Evolutionary conservation across 2,329 filamentous ascomycete species (phyloP), one percentile per base, ranked within the genome.

Genomic region (Harringtonia lauricola): DNA sequence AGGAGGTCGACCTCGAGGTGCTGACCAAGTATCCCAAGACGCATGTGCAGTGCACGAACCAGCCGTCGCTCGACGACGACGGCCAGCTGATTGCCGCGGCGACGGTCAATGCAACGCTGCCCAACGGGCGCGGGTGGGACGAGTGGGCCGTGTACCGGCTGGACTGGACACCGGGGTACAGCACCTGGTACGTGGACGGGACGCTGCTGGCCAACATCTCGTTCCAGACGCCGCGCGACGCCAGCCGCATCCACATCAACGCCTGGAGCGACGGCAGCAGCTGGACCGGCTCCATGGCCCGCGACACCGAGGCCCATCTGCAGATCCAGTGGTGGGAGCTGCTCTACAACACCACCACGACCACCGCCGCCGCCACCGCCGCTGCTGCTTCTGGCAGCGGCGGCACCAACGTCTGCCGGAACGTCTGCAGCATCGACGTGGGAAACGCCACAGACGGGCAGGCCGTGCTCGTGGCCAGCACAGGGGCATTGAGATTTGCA

Each of bases 301-400:
- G 65, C 6, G 62, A 64, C 4, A 63, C 60, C 12, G 63, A 64
- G 36, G 75, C 76, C 0, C 70, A 66, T 48, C 61, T 81, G 52
- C 72, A 81, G 53, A 66, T 81, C 17, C 71, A 77, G 60, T 81
- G 75, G 76, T 69, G 80, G 36, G 74, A 81, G 53, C 65, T 81
- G 58, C 64, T 75, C 19, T 80, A 72, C 53, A 74, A 74, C 49
- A 56, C 53, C 14, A 69, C 61, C 9, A 49, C 48, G 49, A 56
- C 53, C 14, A 69, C 61, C 9, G 49, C 48, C 36, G 41, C 12
- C 47, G 6, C 6, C 24, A 26, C 6, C 24, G 6, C 24, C 24
- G 10, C 24, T 10, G 24, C 10, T 10, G 6, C 24, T 10, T 26
- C 24, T 6, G 24, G 7, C 24, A 10, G 7, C 24, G 10, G 24